Conservation (phyloP, 164 flowering plant genomes). For the Berberis thunbergii region DNA sequence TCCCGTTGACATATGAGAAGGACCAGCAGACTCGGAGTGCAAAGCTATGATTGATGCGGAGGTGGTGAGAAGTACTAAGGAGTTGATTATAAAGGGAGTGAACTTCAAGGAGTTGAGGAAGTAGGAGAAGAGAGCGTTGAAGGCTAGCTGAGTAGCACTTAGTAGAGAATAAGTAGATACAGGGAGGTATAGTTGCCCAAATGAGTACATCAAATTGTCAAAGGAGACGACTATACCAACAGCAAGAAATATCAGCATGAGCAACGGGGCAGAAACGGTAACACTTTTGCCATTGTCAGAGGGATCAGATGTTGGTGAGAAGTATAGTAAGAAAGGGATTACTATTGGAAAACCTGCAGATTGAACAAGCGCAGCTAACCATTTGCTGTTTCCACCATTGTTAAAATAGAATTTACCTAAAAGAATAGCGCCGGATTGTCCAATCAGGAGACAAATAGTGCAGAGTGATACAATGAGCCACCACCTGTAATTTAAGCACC, state of each 20-base stretch:
- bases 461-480: slow-evolving; percentile 26
- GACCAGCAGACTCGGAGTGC: slow-evolving; percentile 9
- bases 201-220: slow-evolving; percentile 26
- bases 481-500: slow-evolving; percentile 16
- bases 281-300: neutral
- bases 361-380: slow-evolving; percentile 46
- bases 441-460: slow-evolving; percentile 21
- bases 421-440: slow-evolving; percentile 31
- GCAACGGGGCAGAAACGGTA: neutral
- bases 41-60: slow-evolving; percentile 20
- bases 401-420: slow-evolving; percentile 35
- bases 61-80: slow-evolving; percentile 26
- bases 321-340: slow-evolving; percentile 16
- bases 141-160: slow-evolving; percentile 29
- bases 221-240: neutral
- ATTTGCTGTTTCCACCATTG: slow-evolving; percentile 41
- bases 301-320: slow-evolving; percentile 8
- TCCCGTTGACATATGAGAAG: slow-evolving; percentile 2
- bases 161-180: slow-evolving; percentile 33
- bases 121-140: slow-evolving; percentile 25
- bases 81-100: slow-evolving; percentile 24
- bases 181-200: slow-evolving; percentile 27
- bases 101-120: slow-evolving; percentile 28
- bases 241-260: neutral
- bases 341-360: slow-evolving; percentile 29